Base-by-base conservation (phyloP, 306 rosid genomes). In the Citrullus colocynthis region DNA sequence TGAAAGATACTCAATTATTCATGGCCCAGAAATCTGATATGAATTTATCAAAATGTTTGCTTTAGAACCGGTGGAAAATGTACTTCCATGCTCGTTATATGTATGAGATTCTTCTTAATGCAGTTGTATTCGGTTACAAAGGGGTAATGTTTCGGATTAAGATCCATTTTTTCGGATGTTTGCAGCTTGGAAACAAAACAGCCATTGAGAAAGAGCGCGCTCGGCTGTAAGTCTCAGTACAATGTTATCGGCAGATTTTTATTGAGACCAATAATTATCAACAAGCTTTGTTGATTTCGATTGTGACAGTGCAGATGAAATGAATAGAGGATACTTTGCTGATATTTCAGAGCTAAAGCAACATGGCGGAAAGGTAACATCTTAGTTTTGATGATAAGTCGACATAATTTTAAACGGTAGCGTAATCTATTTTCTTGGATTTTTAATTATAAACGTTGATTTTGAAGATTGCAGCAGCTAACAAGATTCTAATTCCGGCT, bases 311-410 rank as follows among this genome's bases (percentile, higher is more conserved):
- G 69, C 81, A 82, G 97, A 95, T 89, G 99, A 95, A 85, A 82
- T 95, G 90, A 89, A 75, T 75, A 86, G 99, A 79, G 97, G 97
- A 18, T 89, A 89, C 80, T 83, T 92, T 58, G 97, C 97, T 76
- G 97, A 95, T 83, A 82, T 95, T 66, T 60, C 84, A 17, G 97
- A 95, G 82, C 86, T 87, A 67, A 79, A 92, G 72, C 44, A 88
- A 71, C 96, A 95, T 77, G 96, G 97, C 83, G 99, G 99, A 74
- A 92, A 95, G 96, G 97, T 86, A 76, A 34, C 56, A 55, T n/a
- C 20, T 44, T 42, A 14, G 59, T 55, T 74, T 6, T 42, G 51
- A 42, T 44, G 75, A 44, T 12, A 48, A 48, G 55, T 42, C 56
- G 37, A 44, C 59, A 24, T 71, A 2, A 3, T 45, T 45, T 44